A percentile compares a stretch with the other conserved stretches of the same genome.
Conservation (phyloP, 148 eudicot species). For the Fallopia convolvulus region DNA sequence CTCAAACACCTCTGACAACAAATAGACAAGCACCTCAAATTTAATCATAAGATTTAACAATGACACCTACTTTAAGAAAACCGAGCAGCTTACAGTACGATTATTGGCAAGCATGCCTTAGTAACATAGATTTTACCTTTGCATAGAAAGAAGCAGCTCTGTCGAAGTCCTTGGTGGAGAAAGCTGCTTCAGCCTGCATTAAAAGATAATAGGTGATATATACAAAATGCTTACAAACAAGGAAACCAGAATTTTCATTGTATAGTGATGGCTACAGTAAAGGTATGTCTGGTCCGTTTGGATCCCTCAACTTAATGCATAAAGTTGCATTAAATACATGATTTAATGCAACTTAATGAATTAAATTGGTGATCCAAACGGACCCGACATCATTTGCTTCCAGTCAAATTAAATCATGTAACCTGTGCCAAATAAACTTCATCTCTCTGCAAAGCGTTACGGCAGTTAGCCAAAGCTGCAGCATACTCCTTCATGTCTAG, state of each 20-base stretch:
- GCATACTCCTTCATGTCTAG: constrained; percentile 77
- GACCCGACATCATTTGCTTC: background rate
- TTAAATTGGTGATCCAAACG: no score
- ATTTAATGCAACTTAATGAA: no score
- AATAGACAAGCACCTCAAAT: background rate
- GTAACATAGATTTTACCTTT: constrained; percentile 33
- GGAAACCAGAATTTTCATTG: background rate
- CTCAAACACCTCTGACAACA: background rate
- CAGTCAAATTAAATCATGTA: background rate
- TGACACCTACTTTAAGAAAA: background rate
- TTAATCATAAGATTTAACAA: background rate
- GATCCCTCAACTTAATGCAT: no score
- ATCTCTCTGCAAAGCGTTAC: constrained; percentile 73
- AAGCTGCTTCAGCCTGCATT: constrained; percentile 94
- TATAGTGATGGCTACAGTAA: background rate
- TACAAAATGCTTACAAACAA: background rate
- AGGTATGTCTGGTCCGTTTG: background rate
- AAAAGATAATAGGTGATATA: background rate
- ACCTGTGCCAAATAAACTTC: constrained; percentile 96
- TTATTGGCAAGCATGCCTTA: background rate
- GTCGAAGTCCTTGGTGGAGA: constrained; percentile 73
- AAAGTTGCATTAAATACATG: no score
- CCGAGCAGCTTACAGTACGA: background rate
- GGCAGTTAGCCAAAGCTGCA: constrained; percentile 76
- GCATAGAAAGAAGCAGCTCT: constrained; percentile 98